phyloP scores from a whole-genome alignment of 106 monocot species.

The Apostasia shenzhenica region DNA sequence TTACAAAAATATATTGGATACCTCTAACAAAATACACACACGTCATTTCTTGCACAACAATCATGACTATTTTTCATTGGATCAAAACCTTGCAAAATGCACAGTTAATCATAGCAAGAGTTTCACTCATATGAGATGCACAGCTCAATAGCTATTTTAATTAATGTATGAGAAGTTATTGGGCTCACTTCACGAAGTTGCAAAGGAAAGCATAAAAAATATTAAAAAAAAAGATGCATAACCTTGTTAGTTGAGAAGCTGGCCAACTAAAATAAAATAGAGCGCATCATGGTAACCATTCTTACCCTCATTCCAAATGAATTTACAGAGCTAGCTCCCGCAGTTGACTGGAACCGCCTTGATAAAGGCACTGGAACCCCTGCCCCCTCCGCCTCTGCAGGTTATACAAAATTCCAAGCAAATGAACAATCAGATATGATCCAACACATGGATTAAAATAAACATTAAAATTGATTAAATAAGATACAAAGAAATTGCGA shows the following conservation, averaged over 20 bases:
- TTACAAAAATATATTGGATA: no score
- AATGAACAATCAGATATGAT: not conserved
- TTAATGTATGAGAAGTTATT: no score
- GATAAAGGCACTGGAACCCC: conserved; percentile 16
- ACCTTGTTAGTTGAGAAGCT: not conserved
- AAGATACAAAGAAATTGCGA: not conserved
- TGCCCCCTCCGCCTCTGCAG: conserved; percentile 28
- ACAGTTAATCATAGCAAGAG: no score
- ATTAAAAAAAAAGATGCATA: not conserved
- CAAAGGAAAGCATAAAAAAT: not conserved
- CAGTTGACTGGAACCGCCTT: conserved; percentile 25
- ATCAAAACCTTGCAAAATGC: no score
- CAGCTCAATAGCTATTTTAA: not conserved
- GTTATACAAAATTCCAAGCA: not conserved
- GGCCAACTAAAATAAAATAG: not conserved
- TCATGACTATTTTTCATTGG: no score
- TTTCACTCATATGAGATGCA: no score
- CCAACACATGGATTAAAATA: not conserved
- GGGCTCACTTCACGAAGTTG: not conserved
- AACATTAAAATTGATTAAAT: not conserved
- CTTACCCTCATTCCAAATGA: conserved; percentile 31
- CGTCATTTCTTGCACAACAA: no score
- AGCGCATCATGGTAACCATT: not conserved
- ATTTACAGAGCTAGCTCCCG: conserved; percentile 6
- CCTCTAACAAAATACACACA: no score